These are phyloP conservation scores for Chenopodium berlandieri DNA, from an alignment of 148 eudicot species.

Conservation along the genomic window DNA sequence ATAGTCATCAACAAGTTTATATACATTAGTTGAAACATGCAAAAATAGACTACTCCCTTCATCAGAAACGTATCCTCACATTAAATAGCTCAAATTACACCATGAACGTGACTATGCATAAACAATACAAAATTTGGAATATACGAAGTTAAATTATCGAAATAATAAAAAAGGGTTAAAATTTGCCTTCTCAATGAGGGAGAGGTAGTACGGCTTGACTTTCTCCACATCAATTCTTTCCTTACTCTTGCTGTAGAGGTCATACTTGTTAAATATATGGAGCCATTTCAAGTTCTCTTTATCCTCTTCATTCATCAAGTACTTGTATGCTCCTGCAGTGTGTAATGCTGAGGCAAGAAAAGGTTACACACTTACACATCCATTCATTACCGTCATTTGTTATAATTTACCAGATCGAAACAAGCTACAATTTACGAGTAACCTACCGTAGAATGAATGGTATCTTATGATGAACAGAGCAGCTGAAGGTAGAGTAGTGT, in stretches of 20 bases:
- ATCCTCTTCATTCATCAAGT: conserved; percentile 81
- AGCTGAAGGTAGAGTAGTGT: conserved; percentile 48
- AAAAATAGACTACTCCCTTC: no score
- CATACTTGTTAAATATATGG: conserved; percentile 59
- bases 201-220: conserved; percentile 51
- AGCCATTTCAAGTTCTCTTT: conserved; percentile 66
- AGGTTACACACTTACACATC: background rate
- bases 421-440: no score
- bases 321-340: conserved; percentile 58
- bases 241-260: conserved; percentile 56
- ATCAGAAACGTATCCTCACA: no score
- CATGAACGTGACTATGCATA: no score
- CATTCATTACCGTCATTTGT: background rate
- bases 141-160: no score
- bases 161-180: no score
- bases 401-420: background rate
- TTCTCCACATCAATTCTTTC: conserved; percentile 32
- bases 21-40: background rate
- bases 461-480: conserved; percentile 51
- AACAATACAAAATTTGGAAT: no score
- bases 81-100: background rate
- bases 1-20: background rate
- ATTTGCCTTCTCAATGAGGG: conserved; percentile 45
- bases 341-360: conserved; percentile 50
- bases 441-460: conserved; percentile 51